phyloP scores from a whole-genome alignment of 139 green algal species.

The Monoraphidium neglectum region DNA sequence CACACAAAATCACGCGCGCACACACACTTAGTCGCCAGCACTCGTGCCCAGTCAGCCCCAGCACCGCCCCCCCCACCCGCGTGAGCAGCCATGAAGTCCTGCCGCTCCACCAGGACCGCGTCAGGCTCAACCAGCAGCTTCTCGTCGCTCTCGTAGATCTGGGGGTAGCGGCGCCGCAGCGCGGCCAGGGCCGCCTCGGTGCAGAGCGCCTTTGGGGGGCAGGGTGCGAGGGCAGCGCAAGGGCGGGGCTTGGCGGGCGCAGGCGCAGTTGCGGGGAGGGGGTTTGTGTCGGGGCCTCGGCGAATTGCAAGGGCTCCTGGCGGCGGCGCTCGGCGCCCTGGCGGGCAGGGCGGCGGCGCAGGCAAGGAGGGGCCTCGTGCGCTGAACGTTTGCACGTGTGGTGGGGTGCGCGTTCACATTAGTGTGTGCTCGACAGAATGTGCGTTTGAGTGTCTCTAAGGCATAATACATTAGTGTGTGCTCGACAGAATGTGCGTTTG shows the following conservation, averaged over 20 bases:
- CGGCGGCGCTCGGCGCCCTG: no score
- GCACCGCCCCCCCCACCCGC: conserved; percentile 19
- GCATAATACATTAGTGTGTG: background rate
- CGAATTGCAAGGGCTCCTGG: no score
- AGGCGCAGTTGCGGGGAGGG: no score
- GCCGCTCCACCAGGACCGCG: conserved; percentile 54
- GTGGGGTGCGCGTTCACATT: background rate
- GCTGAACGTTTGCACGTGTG: background rate
- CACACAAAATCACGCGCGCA: background rate
- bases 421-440: background rate
- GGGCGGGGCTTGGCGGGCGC: no score
- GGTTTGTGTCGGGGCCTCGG: no score
- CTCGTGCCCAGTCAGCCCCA: background rate
- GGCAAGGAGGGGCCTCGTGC: background rate
- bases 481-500: background rate
- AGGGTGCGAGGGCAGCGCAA: background rate
- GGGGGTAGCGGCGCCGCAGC: conserved; percentile 83
- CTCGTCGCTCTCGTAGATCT: conserved; percentile 86
- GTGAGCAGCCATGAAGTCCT: conserved; percentile 86
- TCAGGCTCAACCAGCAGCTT: conserved; percentile 77
- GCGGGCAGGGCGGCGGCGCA: background rate
- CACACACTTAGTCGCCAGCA: background rate
- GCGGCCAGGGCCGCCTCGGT: conserved; percentile 91
- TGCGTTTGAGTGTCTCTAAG: background rate
- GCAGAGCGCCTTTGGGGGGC: conserved; percentile 73